Percentiles rank a stretch among this genome's conserved stretches.
phyloP scores from a whole-genome alignment of 2,329 filamentous ascomycete genomes.

The Chalaropsis thielavioides region DNA sequence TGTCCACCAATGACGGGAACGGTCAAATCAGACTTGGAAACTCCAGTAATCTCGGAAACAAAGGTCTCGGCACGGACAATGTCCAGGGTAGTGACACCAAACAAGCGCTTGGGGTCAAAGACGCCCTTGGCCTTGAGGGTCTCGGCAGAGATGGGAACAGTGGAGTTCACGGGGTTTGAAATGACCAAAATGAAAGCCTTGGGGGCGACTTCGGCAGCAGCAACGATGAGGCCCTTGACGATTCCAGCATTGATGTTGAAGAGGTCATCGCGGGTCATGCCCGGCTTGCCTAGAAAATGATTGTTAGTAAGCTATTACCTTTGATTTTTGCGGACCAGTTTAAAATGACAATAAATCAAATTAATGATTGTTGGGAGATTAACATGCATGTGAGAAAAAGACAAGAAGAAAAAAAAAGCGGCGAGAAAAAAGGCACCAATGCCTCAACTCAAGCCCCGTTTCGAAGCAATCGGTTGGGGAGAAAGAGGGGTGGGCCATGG shows the following conservation, averaged over 20 bases:
- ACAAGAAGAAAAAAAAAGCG: not conserved
- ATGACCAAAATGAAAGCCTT: constrained; percentile 95
- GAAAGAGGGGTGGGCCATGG: constrained; percentile 3
- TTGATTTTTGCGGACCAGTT: not conserved
- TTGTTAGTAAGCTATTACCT: constrained; percentile 21
- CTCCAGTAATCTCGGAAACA: constrained; percentile 69
- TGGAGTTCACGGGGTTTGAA: constrained; percentile 99
- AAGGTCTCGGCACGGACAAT: constrained; percentile 98
- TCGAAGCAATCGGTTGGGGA: constrained; percentile 10
- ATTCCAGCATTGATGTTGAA: constrained; percentile 99
- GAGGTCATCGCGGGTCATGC: constrained; percentile 97
- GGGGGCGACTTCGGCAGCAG: constrained; percentile 72
- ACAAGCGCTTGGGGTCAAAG: constrained; percentile 90
- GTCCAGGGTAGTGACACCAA: constrained; percentile 96
- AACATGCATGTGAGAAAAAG: constrained; percentile 8
- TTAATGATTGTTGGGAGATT: not conserved
- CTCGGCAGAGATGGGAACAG: constrained; percentile 93
- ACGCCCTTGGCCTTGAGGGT: constrained; percentile 85
- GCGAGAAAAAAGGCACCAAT: not conserved
- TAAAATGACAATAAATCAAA: not conserved
- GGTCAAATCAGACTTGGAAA: constrained; percentile 64
- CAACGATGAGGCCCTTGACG: constrained; percentile 83
- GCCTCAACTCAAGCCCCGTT: not conserved
- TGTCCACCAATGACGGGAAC: constrained; percentile 94
- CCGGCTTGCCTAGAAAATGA: constrained; percentile 65